Evolutionary conservation across 1,284 basidiomycete genomes (phyloP).

Genomic region (Coniferiporia weirii): DNA sequence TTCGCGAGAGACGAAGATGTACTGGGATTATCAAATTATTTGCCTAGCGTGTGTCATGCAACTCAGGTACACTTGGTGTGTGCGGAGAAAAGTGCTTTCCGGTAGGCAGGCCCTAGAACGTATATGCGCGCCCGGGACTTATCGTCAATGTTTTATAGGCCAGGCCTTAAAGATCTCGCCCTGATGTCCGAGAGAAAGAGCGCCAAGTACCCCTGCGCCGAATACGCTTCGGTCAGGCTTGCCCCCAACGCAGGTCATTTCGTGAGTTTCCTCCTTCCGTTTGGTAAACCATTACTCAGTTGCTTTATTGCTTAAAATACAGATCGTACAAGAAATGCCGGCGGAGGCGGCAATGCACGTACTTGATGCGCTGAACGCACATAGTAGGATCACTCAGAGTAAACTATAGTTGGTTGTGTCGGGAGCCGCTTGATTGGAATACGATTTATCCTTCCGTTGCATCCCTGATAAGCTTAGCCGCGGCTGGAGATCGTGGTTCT

Average conservation of each 20-base stretch:
- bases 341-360: neutral
- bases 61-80: conserved; percentile 8
- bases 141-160: conserved; percentile 25
- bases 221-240: conserved; percentile 31
- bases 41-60: neutral
- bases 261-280: conserved; percentile 21
- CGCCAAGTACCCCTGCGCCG: conserved; percentile 23
- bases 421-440: neutral
- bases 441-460: neutral
- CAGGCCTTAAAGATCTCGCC: conserved; percentile 34
- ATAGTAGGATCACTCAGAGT: neutral
- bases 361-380: neutral
- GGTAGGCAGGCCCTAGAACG: neutral
- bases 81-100: conserved; percentile 3
- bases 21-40: neutral
- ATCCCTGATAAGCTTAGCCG: neutral
- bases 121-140: too few species aligned
- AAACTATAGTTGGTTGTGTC: neutral
- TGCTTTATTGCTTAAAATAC: conserved; percentile 4
- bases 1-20: neutral
- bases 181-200: conserved; percentile 32
- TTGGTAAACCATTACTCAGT: conserved; percentile 7
- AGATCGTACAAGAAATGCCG: neutral
- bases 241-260: conserved; percentile 30
- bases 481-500: conserved; percentile 23